Evolutionary conservation across 305 asterid genomes (phyloP), one percentile per base, ranked within the genome.

Genomic region (Fraxinus sp.): DNA sequence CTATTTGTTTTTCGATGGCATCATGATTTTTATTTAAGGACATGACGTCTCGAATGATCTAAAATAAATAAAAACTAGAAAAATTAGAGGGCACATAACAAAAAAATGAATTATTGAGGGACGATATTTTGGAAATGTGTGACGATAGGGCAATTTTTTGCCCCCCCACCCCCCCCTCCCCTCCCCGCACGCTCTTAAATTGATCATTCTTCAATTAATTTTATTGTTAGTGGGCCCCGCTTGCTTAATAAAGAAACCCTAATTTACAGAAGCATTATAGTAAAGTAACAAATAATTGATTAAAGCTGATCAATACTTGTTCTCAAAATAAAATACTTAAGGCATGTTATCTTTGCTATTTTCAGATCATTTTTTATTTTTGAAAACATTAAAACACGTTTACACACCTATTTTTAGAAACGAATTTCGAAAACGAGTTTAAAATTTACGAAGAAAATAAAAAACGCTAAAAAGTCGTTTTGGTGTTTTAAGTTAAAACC

Each of bases 221-320:
- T 83, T 83, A 59, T 72, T 78, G 83, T 10, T 57, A n/a, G 80
- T 73, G 85, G 78, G 57, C 41, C 83, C 33, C 62, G 33, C 82
- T 35, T 33, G 33, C 28, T 82, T 76, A 26, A 74, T 52, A 52
- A 52, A 52, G 64, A 52, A 52, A 52, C 7, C 64, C 24, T 52
- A 52, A 52, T 52, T 14, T 14, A 46, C 16, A 46, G 59, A 46
- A 46, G 4, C 10, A 39, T 39, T 35, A 35, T 35, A 5, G 37
- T 35, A 32, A 39, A 39, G 13, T 39, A 3, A 46, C 57, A 46
- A 46, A 46, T 46, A 46, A 46, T 46, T 13, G 57, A 11, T 46
- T 46, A 13, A 4, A 46, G 5, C 57, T 46, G 4, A 49, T 13
- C 18, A 49, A 49, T 4, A 14, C 59, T 49, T 49, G 52, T 41